phyloP scores from a whole-genome alignment of 1,284 basidiomycete species.

The Caloboletus firmus region DNA sequence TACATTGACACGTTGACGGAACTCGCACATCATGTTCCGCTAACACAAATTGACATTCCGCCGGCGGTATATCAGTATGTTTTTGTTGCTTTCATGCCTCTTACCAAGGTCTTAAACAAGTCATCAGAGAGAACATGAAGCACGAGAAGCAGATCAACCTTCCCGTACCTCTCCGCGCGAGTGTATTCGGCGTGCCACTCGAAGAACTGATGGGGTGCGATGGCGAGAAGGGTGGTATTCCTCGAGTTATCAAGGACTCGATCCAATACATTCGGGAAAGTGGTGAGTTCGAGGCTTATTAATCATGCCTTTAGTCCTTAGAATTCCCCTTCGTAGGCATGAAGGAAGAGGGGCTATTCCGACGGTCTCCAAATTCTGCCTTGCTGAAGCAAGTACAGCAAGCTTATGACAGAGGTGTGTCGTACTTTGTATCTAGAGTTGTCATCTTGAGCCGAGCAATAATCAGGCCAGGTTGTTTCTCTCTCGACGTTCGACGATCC shows the following conservation, averaged over 20 bases:
- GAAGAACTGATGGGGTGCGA: conserved; percentile 79
- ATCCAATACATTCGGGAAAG: conserved; percentile 69
- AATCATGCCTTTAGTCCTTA: neutral
- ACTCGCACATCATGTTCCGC: conserved; percentile 70
- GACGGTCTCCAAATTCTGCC: conserved; percentile 71
- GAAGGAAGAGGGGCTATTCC: conserved; percentile 76
- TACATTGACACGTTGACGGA: conserved; percentile 75
- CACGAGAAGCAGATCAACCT: conserved; percentile 66
- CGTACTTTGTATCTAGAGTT: neutral
- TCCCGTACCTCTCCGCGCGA: conserved; percentile 57
- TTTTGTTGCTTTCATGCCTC: neutral
- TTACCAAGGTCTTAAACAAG: conserved; percentile 1
- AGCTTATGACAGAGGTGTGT: conserved; percentile 74
- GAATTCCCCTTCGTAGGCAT: conserved; percentile 44
- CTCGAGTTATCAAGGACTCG: conserved; percentile 75
- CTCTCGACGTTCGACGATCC: conserved; percentile 73
- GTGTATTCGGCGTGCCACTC: conserved; percentile 75
- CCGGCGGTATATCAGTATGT: conserved; percentile 75
- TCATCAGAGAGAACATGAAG: conserved; percentile 67
- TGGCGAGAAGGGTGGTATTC: conserved; percentile 77
- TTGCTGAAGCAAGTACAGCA: conserved; percentile 72
- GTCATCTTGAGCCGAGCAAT: conserved; percentile 11
- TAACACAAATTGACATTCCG: conserved; percentile 83
- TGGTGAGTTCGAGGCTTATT: conserved; percentile 37
- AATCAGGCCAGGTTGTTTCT: conserved; percentile 70